These are phyloP conservation scores for Leucocoprinus birnbaumii DNA, from an alignment of 768 basidiomycete species.

Conservation along the genomic window DNA sequence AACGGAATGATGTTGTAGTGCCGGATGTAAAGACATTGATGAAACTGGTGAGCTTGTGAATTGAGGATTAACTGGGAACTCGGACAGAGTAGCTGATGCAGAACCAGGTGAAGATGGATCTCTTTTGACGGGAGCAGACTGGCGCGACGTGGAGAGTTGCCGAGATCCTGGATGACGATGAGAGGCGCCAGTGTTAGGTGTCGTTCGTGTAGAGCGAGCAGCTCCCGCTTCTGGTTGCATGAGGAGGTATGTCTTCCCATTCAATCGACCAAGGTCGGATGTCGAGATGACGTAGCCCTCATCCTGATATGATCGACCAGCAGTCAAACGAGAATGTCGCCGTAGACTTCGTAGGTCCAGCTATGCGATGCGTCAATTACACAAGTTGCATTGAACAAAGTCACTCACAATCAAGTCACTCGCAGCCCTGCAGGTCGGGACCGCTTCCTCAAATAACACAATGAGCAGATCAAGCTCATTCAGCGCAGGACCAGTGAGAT, in stretches of 20 bases:
- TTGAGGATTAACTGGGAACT: conserved; percentile 4
- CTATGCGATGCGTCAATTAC: conserved; percentile 13
- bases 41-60: background rate
- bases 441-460: conserved; percentile 44
- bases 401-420: conserved; percentile 38
- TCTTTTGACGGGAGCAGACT: background rate
- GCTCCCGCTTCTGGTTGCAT: conserved; percentile 12
- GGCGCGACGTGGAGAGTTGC: background rate
- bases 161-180: background rate
- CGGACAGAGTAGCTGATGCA: conserved; percentile 11
- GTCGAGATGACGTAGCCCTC: conserved; percentile 27
- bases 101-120: conserved; percentile 5
- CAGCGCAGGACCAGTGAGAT: conserved; percentile 42
- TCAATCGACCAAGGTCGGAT: conserved; percentile 52
- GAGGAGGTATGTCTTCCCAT: conserved; percentile 43
- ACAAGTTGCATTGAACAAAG: background rate
- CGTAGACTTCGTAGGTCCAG: conserved; percentile 42
- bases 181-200: conserved; percentile 2
- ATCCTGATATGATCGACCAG: conserved; percentile 14
- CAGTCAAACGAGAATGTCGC: conserved; percentile 28
- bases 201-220: background rate
- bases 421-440: conserved; percentile 42
- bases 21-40: background rate
- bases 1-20: background rate
- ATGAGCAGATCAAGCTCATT: conserved; percentile 44